A percentile compares a stretch with the other conserved stretches of the same genome.
Conservation (phyloP, 2,329 filamentous ascomycete species). For the Trichoderma polysporum region DNA sequence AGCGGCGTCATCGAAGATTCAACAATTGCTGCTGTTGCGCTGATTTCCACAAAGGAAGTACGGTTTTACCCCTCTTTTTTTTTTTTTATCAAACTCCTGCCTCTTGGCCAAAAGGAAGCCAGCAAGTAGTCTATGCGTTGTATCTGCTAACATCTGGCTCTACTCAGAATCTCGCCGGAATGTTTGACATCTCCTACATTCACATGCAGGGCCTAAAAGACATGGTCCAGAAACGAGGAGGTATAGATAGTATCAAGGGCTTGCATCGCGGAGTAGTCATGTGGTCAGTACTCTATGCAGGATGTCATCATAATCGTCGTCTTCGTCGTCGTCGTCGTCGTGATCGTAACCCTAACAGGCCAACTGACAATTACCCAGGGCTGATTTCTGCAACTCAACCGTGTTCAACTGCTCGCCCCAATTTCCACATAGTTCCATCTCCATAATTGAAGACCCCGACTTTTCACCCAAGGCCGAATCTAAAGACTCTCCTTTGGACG, state of each 20-base stretch:
- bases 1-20: background rate
- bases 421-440: background rate
- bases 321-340: too few relatives aligned
- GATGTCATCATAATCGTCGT: background rate
- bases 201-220: slow-evolving; percentile 11
- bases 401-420: slow-evolving; percentile 2
- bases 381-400: slow-evolving; percentile 15
- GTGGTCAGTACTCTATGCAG: background rate
- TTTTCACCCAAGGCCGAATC: background rate
- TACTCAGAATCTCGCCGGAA: background rate
- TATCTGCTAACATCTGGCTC: background rate
- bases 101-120: too few relatives aligned
- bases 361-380: background rate
- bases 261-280: background rate
- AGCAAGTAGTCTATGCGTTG: too few relatives aligned
- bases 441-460: background rate
- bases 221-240: slow-evolving; percentile 3
- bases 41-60: slow-evolving; percentile 7
- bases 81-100: too few relatives aligned
- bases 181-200: slow-evolving; percentile 11
- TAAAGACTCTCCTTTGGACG: background rate
- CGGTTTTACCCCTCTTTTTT: background rate
- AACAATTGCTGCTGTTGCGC: slow-evolving; percentile 10
- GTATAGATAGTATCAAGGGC: background rate
- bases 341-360: too few relatives aligned